These are phyloP conservation scores for Blastocystis hominis DNA, from an alignment of 352 stramenopile genomes.

Conservation along the genomic window DNA sequence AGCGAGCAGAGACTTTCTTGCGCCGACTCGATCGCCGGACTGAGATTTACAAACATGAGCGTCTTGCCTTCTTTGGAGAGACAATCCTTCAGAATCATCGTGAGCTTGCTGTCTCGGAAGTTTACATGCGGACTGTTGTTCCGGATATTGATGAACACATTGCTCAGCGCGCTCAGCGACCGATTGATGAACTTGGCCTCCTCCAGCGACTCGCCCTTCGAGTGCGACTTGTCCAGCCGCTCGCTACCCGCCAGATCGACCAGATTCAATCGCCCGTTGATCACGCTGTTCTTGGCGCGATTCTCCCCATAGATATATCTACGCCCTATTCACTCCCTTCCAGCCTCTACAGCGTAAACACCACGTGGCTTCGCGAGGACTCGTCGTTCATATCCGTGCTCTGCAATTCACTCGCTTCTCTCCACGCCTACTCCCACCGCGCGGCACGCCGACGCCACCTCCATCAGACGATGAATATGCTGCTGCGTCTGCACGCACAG, in stretches of 20 bases:
- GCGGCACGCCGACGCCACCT: conserved; percentile 77
- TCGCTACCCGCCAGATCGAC: conserved; percentile 88
- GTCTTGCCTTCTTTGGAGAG: conserved; percentile 96
- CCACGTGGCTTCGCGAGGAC: conserved; percentile 89
- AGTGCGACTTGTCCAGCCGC: conserved; percentile 81
- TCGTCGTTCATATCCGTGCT: conserved; percentile 95
- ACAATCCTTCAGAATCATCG: conserved; percentile 92
- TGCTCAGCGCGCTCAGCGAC: conserved; percentile 87
- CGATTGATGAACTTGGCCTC: conserved; percentile 98
- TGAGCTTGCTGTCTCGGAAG: conserved; percentile 97
- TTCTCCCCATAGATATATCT: conserved; percentile 70
- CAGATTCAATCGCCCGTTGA: conserved; percentile 84
- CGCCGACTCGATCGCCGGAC: conserved; percentile 81
- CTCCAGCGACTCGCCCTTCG: conserved; percentile 80
- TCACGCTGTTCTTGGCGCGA: conserved; percentile 76
- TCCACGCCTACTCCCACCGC: conserved; percentile 69
- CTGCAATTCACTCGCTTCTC: conserved; percentile 61
- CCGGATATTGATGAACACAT: conserved; percentile 90
- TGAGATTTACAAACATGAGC: conserved; percentile 99
- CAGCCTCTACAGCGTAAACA: conserved; percentile 81
- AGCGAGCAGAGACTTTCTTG: conserved; percentile 94
- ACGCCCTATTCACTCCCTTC: conserved; percentile 58
- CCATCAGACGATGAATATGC: conserved; percentile 70
- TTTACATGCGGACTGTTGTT: conserved; percentile 86
- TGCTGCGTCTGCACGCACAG: conserved; percentile 68